Evolutionary conservation across 805 yeast genomes (phyloP), one percentile per base, ranked within the genome.

Genomic region (Ogataea dorogensis): DNA sequence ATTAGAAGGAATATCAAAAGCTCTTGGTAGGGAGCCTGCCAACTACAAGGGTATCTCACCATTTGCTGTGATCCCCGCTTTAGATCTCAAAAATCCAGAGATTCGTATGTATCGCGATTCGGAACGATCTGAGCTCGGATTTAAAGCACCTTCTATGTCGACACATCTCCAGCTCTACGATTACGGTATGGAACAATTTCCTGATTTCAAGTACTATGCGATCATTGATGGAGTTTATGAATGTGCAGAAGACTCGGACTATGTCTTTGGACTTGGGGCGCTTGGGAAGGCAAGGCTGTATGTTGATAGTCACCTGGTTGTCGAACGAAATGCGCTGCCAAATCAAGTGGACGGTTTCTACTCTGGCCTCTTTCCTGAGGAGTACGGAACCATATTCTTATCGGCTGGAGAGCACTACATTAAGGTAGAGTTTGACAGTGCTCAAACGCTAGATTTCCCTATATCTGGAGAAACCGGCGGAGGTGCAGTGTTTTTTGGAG

Each of bases 281-380:
- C 47, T 63, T 31, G 84, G 84, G 17, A 71, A 79, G 23, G 80
- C 77, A 22, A 70, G 67, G 50, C 42, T 79, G n/a, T 79, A 64
- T 46, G 53, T 77, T 32, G 69, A 79, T 21, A 12, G n/a, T 7
- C 9, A 21, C 12, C n/a, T 21, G 7, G 12, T 21, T 12, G n/a
- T 21, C n/a, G 23, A 21, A 10, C 9, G n/a, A 21, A 21, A 21
- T 11, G 23, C n/a, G n/a, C 7, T 21, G n/a, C 23, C 23, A 7
- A 21, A 21, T 21, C 23, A 21, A 12, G n/a, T 21, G 9, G 23
- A 21, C n/a, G 23, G 23, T 21, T 21, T 21, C 23, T 21, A 21
- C 23, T 5, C 23, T 5, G 23, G n/a, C 7, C 9, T 21, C 7
- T 21, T 21, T 7, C 23, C 23, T 5, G 23, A 21, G n/a, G n/a